These are phyloP conservation scores for Petunia axillaris DNA, from an alignment of 257 asterid species.

Conservation along the genomic window DNA sequence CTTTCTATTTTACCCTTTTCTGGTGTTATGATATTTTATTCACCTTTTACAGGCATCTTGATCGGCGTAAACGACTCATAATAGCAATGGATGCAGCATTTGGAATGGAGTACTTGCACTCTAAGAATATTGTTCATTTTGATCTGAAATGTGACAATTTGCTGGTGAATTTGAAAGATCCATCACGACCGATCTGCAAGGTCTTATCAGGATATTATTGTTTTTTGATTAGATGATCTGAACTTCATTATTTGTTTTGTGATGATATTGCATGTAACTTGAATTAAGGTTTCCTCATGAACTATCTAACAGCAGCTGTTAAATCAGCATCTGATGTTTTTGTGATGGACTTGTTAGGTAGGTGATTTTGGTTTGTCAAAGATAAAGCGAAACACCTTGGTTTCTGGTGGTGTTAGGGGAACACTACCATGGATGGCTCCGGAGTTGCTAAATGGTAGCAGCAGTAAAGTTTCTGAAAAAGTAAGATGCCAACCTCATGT, in stretches of 20 bases:
- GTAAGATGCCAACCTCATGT: conserved; percentile 39
- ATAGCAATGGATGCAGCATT: conserved; percentile 98
- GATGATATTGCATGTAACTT: background rate
- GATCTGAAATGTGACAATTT: conserved; percentile 94
- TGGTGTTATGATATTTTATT: conserved; percentile 20
- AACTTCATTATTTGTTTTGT: background rate
- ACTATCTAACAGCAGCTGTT: background rate
- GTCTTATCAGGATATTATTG: conserved; percentile 32
- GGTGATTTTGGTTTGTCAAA: conserved; percentile 95
- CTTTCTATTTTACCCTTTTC: conserved; percentile 17
- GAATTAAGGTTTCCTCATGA: background rate
- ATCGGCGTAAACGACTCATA: conserved; percentile 76
- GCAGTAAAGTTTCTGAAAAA: conserved; percentile 90
- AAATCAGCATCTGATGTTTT: conserved; percentile 25
- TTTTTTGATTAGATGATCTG: conserved; percentile 3
- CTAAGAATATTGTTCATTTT: conserved; percentile 92
- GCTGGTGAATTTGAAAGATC: conserved; percentile 86
- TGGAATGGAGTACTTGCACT: conserved; percentile 97
- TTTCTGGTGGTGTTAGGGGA: conserved; percentile 96
- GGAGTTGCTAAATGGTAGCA: conserved; percentile 80
- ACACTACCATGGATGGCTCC: conserved; percentile 99
- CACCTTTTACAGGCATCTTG: conserved; percentile 68
- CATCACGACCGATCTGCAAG: conserved; percentile 95
- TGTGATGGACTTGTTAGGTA: conserved; percentile 54
- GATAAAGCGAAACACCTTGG: conserved; percentile 86